Evolutionary conservation across 257 asterid genomes (phyloP).

Genomic region (Buddleja alternifolia): DNA sequence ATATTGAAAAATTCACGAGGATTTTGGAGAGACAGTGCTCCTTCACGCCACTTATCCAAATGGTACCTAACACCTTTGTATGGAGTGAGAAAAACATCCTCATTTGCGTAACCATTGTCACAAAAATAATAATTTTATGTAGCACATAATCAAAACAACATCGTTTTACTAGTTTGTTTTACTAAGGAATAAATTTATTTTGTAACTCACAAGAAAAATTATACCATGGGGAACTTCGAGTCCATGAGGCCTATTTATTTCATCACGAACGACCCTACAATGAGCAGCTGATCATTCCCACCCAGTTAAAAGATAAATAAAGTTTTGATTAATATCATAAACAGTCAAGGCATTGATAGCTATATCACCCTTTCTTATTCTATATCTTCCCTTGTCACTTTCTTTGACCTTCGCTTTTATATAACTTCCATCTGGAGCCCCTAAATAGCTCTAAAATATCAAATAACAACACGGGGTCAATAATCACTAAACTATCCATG

Average conservation of each 20-base stretch:
- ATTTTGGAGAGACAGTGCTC: background rate
- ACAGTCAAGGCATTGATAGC: background rate
- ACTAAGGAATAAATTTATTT: too few species aligned
- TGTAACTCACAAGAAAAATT: background rate
- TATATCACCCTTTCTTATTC: background rate
- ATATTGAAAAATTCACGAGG: background rate
- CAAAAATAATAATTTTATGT: conserved; percentile 12
- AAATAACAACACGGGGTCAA: too few species aligned
- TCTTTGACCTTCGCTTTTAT: background rate
- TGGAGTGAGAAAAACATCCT: too few species aligned
- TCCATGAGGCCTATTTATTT: too few species aligned
- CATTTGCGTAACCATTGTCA: too few species aligned
- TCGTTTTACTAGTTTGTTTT: too few species aligned
- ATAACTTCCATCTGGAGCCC: background rate
- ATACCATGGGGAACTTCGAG: background rate
- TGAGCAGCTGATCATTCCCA: background rate
- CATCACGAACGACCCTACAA: conserved; percentile 5
- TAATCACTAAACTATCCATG: too few species aligned
- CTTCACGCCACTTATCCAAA: background rate
- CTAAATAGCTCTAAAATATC: background rate
- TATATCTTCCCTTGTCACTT: background rate
- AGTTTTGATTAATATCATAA: too few species aligned
- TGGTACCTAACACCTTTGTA: too few species aligned
- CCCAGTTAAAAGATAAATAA: background rate
- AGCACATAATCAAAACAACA: too few species aligned